These are phyloP conservation scores for Geum urbanum DNA, from an alignment of 306 rosid species.

Conservation along the genomic window DNA sequence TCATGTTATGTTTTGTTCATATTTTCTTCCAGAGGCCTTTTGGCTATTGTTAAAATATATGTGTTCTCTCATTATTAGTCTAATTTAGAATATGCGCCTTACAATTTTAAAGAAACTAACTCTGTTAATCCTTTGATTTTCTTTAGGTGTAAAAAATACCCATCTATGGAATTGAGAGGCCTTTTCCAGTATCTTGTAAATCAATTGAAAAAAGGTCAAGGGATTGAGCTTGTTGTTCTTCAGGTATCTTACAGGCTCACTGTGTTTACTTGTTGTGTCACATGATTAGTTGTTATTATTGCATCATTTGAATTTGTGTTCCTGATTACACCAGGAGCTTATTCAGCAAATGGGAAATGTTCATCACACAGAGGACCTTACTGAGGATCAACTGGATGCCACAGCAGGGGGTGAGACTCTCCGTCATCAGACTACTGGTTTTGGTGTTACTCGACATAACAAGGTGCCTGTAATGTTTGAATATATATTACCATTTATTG, in stretches of 20 bases:
- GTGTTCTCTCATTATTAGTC: background rate
- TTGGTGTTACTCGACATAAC: conserved; percentile 87
- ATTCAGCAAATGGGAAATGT: conserved; percentile 99
- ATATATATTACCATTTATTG: background rate
- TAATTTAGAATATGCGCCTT: background rate
- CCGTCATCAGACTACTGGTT: conserved; percentile 88
- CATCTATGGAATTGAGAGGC: conserved; percentile 97
- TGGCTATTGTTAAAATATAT: background rate
- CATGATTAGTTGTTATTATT: background rate
- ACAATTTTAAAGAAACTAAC: background rate
- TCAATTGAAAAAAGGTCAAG: conserved; percentile 89
- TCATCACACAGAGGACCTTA: conserved; percentile 90
- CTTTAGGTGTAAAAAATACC: conserved; percentile 92
- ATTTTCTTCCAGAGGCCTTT: background rate
- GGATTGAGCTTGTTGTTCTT: conserved; percentile 89
- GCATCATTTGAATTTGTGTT: conserved; percentile 9
- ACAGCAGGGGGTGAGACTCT: conserved; percentile 99
- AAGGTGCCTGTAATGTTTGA: conserved; percentile 48
- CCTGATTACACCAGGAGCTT: conserved; percentile 66
- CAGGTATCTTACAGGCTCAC: conserved; percentile 49
- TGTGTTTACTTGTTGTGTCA: conserved; percentile 10
- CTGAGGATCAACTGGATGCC: conserved; percentile 95
- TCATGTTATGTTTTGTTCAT: background rate
- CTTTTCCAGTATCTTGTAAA: conserved; percentile 98
- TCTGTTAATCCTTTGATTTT: conserved; percentile 7